These are phyloP conservation scores for Herpetospermum pedunculosum DNA, from an alignment of 306 rosid genomes.

Conservation along the genomic window DNA sequence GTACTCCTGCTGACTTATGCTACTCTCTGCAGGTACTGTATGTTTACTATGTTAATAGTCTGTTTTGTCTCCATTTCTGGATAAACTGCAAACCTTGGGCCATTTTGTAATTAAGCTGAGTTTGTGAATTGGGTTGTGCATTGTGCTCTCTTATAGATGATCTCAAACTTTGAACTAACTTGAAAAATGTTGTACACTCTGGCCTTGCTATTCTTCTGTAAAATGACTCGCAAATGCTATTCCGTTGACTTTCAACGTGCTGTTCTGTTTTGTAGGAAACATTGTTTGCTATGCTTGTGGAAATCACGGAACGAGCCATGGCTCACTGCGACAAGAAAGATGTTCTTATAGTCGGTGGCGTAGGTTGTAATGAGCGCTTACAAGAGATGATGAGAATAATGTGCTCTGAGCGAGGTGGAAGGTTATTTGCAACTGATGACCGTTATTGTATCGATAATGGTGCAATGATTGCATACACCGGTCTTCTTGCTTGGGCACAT, in stretches of 20 bases:
- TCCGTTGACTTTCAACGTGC: not conserved
- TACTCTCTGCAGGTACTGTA: conserved; percentile 70
- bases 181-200: not conserved
- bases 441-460: conserved; percentile 88
- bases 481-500: conserved; percentile 72
- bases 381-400: conserved; percentile 92
- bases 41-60: not conserved
- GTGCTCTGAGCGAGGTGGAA: conserved; percentile 87
- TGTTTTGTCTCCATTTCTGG: not conserved
- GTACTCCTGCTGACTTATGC: conserved; percentile 93
- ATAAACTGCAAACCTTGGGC: not conserved
- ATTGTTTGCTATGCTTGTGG: conserved; percentile 85
- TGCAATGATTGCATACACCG: conserved; percentile 93
- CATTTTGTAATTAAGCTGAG: not conserved
- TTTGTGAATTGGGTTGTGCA: not conserved
- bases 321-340: conserved; percentile 87
- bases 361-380: conserved; percentile 79
- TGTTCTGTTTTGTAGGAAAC: conserved; percentile 42
- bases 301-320: conserved; percentile 93
- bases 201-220: not conserved
- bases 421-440: conserved; percentile 84
- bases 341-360: conserved; percentile 92
- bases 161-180: not conserved
- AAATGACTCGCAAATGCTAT: not conserved
- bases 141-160: not conserved